Conservation (phyloP, 108 stramenopile genomes). For the Discostella pseudostelligera region DNA sequence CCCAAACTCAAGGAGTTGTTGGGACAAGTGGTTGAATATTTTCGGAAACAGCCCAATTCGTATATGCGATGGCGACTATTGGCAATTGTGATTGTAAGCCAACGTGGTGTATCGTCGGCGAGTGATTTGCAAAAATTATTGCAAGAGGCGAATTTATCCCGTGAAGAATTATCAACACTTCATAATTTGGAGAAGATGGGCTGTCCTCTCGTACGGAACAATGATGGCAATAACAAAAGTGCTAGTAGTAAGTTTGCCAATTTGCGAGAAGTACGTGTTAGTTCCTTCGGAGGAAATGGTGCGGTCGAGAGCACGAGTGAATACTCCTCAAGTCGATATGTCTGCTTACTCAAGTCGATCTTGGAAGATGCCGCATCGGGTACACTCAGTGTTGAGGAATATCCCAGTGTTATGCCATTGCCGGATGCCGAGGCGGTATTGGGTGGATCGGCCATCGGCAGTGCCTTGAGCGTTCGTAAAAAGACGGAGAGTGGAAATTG, state of each 20-base stretch:
- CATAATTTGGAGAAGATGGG: conserved; percentile 71
- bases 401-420: conserved; percentile 87
- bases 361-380: conserved; percentile 64
- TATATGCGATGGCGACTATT: conserved; percentile 76
- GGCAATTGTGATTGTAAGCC: conserved; percentile 82
- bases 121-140: conserved; percentile 65
- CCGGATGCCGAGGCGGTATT: conserved; percentile 55
- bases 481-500: conserved; percentile 43
- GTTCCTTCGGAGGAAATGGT: conserved; percentile 14
- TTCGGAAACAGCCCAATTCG: conserved; percentile 55
- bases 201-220: conserved; percentile 51
- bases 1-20: conserved; percentile 69
- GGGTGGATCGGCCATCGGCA: conserved; percentile 11
- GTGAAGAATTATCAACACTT: conserved; percentile 52
- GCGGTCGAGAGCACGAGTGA: conserved; percentile 65
- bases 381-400: conserved; percentile 76
- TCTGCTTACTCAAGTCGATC: conserved; percentile 67
- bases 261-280: conserved; percentile 15
- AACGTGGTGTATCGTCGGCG: conserved; percentile 60
- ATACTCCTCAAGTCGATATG: conserved; percentile 83
- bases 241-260: conserved; percentile 21
- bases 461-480: conserved; percentile 53
- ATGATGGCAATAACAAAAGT: background rate
- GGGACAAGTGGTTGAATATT: conserved; percentile 54
- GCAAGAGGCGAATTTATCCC: conserved; percentile 64